Evolutionary conservation across 2,329 filamentous ascomycete genomes (phyloP), one percentile per base, ranked within the genome.

Genomic region (Fusarium sp.): DNA sequence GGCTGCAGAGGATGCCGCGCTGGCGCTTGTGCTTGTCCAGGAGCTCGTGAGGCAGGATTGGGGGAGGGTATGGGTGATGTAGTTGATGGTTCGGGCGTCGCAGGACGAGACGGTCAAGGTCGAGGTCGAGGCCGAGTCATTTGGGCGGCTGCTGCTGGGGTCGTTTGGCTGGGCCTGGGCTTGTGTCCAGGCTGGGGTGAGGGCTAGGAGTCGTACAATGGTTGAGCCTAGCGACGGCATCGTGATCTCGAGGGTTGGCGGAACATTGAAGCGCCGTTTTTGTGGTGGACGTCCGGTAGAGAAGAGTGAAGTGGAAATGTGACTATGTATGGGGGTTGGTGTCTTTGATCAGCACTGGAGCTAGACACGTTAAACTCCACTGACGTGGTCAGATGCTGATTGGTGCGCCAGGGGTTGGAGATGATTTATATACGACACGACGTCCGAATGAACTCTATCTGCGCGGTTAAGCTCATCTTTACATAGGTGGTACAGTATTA

Each of bases 61-160:
- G 10, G 90, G 90, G 35, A 93, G 78, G 2, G 85, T 87, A 68
- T 93, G 89, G 10, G 90, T 93, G 61, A 94, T 91, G 76, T 93
- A 92, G 76, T 94, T 93, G 72, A 92, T 87, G 2, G 89, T 92
- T 66, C 85, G 85, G 50, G 78, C 82, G 67, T 84, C 83, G 76
- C 85, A 88, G 35, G 49, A 54, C 32, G 61, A 57, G 31, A 60
- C 52, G 26, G 60, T 52, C 15, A 35, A 54, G 12, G 58, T 52
- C 15, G 40, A 61, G 10, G 58, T 58, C 43, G 40, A 61, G 10
- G 58, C 53, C 43, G 40, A 54, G 31, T 65, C 61, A n/a, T 40
- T 56, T 24, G 34, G 46, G 15, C 34, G n/a, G 44, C n/a, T n/a
- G n/a, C 22, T 42, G n/a, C 32, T 52, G 13, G 56, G 25, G 3